Percentiles rank a stretch among this genome's conserved stretches.
phyloP scores from a whole-genome alignment of 495 filamentous ascomycete species.

The Trichoderma virens region DNA sequence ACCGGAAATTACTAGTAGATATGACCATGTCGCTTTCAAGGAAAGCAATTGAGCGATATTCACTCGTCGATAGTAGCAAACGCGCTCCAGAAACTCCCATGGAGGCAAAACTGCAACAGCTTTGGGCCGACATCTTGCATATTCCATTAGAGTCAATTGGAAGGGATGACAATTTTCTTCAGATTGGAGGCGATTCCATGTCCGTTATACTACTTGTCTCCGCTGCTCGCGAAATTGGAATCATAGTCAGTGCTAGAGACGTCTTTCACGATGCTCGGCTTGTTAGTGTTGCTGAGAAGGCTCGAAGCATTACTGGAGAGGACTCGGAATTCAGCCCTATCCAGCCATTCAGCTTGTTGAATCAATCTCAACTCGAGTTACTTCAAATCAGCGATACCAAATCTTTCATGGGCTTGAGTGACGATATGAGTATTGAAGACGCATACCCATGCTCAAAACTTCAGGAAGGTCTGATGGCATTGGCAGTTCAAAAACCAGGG shows the following conservation, averaged over 20 bases:
- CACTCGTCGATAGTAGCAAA: background rate
- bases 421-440: slow-evolving; percentile 35
- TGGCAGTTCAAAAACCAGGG: background rate
- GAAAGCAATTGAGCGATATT: background rate
- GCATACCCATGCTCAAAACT: slow-evolving; percentile 51
- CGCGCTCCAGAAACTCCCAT: background rate
- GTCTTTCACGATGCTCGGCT: slow-evolving; percentile 39
- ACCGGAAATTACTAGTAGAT: slow-evolving; percentile 14
- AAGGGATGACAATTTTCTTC: slow-evolving; percentile 38
- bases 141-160: background rate
- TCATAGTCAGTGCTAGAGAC: background rate
- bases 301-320: background rate
- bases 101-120: background rate
- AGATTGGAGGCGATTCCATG: slow-evolving; percentile 36
- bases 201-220: slow-evolving; percentile 23
- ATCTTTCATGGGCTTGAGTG: background rate
- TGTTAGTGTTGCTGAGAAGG: background rate
- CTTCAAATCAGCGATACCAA: background rate
- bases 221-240: background rate
- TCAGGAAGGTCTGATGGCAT: slow-evolving; percentile 36
- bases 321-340: background rate
- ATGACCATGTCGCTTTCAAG: background rate
- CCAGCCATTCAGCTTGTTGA: background rate
- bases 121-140: background rate
- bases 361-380: background rate